Evolutionary conservation across 2,329 filamentous ascomycete genomes (phyloP).

Genomic region (Verticillium tricorpus): DNA sequence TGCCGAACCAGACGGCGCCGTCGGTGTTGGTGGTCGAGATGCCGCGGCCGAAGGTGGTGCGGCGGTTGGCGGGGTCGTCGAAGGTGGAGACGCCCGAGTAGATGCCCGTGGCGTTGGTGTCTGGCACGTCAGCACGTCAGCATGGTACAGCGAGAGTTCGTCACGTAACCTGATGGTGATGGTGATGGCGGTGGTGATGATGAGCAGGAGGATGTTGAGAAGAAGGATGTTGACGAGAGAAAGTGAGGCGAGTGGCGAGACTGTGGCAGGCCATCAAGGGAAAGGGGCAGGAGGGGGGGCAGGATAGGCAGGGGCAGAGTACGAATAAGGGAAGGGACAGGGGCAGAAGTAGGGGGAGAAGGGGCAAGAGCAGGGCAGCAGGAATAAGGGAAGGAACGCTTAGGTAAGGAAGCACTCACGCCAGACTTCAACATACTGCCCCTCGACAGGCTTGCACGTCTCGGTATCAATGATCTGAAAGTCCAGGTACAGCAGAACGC

Average conservation of each 20-base stretch:
- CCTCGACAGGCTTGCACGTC: constrained; percentile 6
- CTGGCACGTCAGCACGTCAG: neutral
- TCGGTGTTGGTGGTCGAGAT: neutral
- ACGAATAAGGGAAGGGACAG: too few relatives aligned
- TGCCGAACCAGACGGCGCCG: neutral
- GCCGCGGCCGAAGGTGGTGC: neutral
- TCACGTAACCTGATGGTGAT: too few relatives aligned
- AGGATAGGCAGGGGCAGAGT: neutral
- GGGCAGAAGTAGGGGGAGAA: neutral
- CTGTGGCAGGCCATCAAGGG: too few relatives aligned
- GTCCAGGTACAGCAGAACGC: constrained; percentile 6
- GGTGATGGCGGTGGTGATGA: neutral
- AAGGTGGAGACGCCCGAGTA: constrained; percentile 7
- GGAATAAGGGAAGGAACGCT: neutral
- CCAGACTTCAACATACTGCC: constrained; percentile 7
- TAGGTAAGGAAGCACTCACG: neutral
- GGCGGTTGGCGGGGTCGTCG: constrained; percentile 2
- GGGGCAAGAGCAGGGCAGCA: neutral
- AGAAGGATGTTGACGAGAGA: neutral
- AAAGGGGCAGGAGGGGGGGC: neutral
- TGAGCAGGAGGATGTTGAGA: constrained; percentile 3
- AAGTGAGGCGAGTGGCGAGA: neutral
- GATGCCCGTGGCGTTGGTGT: constrained; percentile 8
- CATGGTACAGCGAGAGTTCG: too few relatives aligned
- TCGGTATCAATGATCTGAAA: constrained; percentile 11